Evolutionary conservation across 805 yeast genomes (phyloP), one percentile per base, ranked within the genome.

Genomic region (Metschnikowia santaceciliae): DNA sequence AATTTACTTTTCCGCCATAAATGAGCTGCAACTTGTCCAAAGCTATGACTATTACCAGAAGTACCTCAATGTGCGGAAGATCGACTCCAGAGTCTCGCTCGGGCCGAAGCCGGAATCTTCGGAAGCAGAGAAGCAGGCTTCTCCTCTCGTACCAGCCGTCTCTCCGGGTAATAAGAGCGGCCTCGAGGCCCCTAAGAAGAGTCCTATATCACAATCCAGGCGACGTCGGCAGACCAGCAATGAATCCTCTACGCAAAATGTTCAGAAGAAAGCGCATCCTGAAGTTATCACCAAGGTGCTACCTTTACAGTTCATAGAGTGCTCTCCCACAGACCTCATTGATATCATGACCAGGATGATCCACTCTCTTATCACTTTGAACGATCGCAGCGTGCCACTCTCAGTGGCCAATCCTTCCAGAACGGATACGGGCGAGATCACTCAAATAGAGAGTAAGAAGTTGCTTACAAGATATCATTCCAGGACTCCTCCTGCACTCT

Each of bases 391-490:
- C n/a, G 74, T 71, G 1, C 76, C 76, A 1, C 54, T 47, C 11
- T 59, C 69, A 4, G 62, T 72, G 3, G 61, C 69, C 3, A 56
- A 62, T 37, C 72, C 72, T 2, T 45, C 58, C 10, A 52, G 59
- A 4, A 42, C 55, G 2, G 48, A 59, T 6, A 33, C 60, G 17
- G 32, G 55, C 60, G 30, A 59, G 61, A 22, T 72, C 61, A 65
- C 54, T 10, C 53, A 54, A 15, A 59, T 55, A 6, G 55, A 56
- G 32, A 52, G 41, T 22, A 61, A 57, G 47, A 54, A 61, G 57
- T 47, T 61, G 37, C 75, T 94, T 47, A 92, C 99, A 1, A 74
- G 98, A 56, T 92, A 92, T 66, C 99, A 92, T 66, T 90, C 97
- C 3, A 77, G 97, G 54, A 84, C 92, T 0, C 96, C 97, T 3